Evolutionary conservation across 495 filamentous ascomycete species (phyloP).

Genomic region (Bacidia gigantensis): DNA sequence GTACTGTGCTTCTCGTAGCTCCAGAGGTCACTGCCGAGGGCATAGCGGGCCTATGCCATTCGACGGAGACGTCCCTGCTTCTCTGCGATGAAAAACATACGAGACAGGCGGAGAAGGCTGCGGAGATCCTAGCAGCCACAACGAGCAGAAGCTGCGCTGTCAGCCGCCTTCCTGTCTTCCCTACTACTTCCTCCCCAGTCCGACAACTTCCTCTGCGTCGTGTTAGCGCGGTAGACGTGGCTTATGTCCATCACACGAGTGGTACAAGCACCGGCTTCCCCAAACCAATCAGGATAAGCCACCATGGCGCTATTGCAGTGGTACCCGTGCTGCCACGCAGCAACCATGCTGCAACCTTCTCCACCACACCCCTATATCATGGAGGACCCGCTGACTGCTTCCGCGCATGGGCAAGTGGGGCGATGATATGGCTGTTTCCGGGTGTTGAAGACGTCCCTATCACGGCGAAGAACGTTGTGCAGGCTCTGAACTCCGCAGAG

Average conservation of each 20-base stretch:
- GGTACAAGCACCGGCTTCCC: constrained; percentile 42
- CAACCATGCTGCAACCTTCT: constrained; percentile 32
- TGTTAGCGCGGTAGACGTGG: constrained; percentile 14
- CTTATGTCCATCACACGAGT: constrained; percentile 36
- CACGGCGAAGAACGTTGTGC: constrained; percentile 32
- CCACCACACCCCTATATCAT: constrained; percentile 48
- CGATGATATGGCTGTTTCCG: constrained; percentile 43
- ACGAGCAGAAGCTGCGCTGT: background rate
- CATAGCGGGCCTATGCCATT: background rate
- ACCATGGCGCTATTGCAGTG: constrained; percentile 34
- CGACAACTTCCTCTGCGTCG: background rate
- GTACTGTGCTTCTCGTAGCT: constrained; percentile 38
- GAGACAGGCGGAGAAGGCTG: background rate
- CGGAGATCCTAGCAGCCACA: background rate
- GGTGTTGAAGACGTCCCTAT: constrained; percentile 30
- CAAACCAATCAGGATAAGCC: constrained; percentile 38
- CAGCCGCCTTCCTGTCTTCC: background rate
- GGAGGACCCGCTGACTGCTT: constrained; percentile 46
- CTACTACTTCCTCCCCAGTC: background rate
- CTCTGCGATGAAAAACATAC: background rate
- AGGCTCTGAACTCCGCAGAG: constrained; percentile 19
- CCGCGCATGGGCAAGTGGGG: constrained; percentile 36
- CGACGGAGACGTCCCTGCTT: background rate
- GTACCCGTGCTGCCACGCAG: constrained; percentile 23
- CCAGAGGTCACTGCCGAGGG: background rate